Conservation (phyloP, 2,329 filamentous ascomycete genomes). For the Claviceps humidiphila region DNA sequence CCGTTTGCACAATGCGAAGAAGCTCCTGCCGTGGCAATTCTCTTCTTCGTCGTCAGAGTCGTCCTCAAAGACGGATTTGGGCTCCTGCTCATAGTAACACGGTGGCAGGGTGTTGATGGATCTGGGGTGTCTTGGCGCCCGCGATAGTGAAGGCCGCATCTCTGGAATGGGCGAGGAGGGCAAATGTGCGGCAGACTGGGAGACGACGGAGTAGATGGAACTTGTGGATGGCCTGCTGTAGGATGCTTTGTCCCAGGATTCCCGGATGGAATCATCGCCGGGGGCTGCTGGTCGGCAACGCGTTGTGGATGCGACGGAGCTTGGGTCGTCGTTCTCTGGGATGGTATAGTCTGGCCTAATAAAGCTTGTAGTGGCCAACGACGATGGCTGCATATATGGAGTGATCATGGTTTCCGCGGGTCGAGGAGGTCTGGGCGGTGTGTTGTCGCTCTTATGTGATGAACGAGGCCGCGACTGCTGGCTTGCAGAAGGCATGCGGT, state of each 20-base stretch:
- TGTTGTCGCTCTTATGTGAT: conserved; percentile 1
- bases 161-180: conserved; percentile 2
- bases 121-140: conserved; percentile 14
- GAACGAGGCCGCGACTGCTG: not conserved
- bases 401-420: conserved; percentile 15
- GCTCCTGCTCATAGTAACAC: conserved; percentile 14
- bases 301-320: conserved; percentile 8
- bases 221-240: conserved; percentile 1
- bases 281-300: not conserved
- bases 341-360: not conserved
- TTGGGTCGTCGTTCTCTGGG: not conserved
- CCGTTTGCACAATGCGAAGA: conserved; percentile 30
- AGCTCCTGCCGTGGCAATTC: conserved; percentile 11
- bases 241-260: not conserved
- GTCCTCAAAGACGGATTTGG: conserved; percentile 30
- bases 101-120: conserved; percentile 13
- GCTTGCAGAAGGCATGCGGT: not conserved
- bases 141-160: conserved; percentile 8
- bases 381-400: conserved; percentile 9
- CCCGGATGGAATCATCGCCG: not conserved
- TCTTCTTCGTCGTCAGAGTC: conserved; percentile 30
- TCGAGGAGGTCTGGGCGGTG: conserved; percentile 17
- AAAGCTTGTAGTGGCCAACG: conserved; percentile 1
- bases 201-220: conserved; percentile 12
- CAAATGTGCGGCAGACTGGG: conserved; percentile 13